Conservation (phyloP, 2,329 filamentous ascomycete genomes). For the Periconia sp. region DNA sequence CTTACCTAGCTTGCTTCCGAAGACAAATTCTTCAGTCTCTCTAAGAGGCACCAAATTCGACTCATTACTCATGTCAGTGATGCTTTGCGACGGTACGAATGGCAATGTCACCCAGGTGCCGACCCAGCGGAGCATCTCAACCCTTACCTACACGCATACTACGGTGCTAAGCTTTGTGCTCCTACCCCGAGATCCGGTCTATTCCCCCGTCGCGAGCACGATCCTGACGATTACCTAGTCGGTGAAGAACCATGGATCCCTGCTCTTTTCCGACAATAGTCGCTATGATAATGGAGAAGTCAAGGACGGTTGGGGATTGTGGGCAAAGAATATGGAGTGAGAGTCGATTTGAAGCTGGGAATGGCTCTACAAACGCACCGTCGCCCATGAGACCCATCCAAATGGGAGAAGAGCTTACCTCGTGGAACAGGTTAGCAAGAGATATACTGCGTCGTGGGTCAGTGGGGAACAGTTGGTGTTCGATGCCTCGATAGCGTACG, state of each 20-base stretch:
- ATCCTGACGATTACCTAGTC: constrained; percentile 17
- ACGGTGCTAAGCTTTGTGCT: constrained; percentile 7
- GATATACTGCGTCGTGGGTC: constrained; percentile 17
- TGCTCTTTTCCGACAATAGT: constrained; percentile 20
- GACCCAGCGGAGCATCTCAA: constrained; percentile 24
- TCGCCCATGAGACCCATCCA: constrained; percentile 9
- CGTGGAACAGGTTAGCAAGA: constrained; percentile 20
- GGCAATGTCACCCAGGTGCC: constrained; percentile 19
- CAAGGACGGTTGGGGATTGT: constrained; percentile 18
- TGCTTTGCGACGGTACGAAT: constrained; percentile 19
- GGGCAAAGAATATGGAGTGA: constrained; percentile 10
- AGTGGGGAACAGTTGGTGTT: constrained; percentile 8
- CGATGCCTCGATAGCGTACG: constrained; percentile 5
- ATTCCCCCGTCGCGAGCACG: constrained; percentile 17
- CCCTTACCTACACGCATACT: constrained; percentile 16
- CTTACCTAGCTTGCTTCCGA: constrained; percentile 13
- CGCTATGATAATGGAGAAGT: constrained; percentile 20
- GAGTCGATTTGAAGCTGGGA: constrained; percentile 14
- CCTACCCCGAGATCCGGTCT: constrained; percentile 7
- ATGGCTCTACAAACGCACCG: constrained; percentile 22
- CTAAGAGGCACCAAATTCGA: constrained; percentile 1
- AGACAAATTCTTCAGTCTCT: constrained; percentile 14
- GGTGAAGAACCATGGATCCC: constrained; percentile 23
- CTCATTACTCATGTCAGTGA: constrained; percentile 13
- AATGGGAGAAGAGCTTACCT: constrained; percentile 14